Evolutionary conservation across 495 filamentous ascomycete species (phyloP).

Genomic region (Apodospora peruviana): DNA sequence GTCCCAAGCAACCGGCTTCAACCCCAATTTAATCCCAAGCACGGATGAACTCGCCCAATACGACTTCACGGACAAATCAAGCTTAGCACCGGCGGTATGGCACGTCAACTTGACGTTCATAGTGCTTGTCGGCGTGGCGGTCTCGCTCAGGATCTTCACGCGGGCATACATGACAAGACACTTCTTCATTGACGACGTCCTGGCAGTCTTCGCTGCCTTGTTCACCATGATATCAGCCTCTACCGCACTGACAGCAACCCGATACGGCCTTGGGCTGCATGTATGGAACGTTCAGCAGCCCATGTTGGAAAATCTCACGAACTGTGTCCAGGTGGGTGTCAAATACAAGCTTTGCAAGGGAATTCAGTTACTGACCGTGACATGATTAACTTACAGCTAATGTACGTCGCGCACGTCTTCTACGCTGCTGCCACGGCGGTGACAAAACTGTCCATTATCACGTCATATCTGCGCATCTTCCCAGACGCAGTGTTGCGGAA

Average conservation of each 20-base stretch:
- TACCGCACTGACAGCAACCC: conserved; percentile 12
- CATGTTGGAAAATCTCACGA: conserved; percentile 9
- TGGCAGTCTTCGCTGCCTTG: conserved; percentile 21
- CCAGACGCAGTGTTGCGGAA: conserved; percentile 12
- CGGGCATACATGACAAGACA: conserved; percentile 12
- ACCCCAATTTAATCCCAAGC: not conserved
- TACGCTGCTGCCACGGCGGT: conserved; percentile 22
- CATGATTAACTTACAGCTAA: conserved; percentile 5
- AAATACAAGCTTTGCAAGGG: too few species aligned
- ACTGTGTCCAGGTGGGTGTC: conserved; percentile 15
- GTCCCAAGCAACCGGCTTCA: not conserved
- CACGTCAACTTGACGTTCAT: conserved; percentile 17
- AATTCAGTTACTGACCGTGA: too few species aligned
- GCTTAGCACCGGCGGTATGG: conserved; percentile 8
- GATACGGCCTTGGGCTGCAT: conserved; percentile 22
- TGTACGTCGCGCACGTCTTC: conserved; percentile 21
- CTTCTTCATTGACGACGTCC: conserved; percentile 16
- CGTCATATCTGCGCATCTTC: conserved; percentile 26
- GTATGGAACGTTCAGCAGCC: conserved; percentile 22
- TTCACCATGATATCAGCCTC: conserved; percentile 17
- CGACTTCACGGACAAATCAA: conserved; percentile 16
- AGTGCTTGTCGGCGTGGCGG: conserved; percentile 12
- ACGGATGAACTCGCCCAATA: conserved; percentile 6
- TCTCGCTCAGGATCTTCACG: conserved; percentile 11
- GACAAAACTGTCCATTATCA: conserved; percentile 26